Evolutionary conservation across 139 green algal genomes (phyloP).

Genomic region (Tetraselmis chui): DNA sequence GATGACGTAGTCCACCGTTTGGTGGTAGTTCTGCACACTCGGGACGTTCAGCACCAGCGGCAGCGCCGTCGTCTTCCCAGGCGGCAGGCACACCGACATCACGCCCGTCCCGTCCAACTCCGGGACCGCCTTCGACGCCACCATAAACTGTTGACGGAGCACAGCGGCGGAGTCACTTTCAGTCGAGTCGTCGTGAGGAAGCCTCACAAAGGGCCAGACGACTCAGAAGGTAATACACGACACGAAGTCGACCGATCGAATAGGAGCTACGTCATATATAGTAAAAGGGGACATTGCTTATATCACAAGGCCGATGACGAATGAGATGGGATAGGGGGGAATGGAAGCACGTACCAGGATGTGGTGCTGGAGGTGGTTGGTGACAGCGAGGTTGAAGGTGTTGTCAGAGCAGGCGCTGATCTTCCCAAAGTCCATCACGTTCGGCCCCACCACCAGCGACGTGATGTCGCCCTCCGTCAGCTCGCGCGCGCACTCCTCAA

Average conservation of each 20-base stretch:
- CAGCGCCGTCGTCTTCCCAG: constrained; percentile 37
- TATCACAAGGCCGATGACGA: too few species aligned
- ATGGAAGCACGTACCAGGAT: constrained; percentile 54
- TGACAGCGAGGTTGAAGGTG: constrained; percentile 41
- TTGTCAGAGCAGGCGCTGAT: constrained; percentile 22
- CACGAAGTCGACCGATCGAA: too few species aligned
- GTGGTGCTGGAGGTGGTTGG: constrained; percentile 41
- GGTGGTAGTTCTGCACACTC: constrained; percentile 23
- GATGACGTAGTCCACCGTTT: constrained; percentile 55
- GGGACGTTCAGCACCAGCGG: constrained; percentile 34
- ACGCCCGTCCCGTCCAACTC: not conserved
- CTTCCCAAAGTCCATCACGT: constrained; percentile 21
- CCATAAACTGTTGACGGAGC: not conserved
- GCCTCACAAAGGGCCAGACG: too few species aligned
- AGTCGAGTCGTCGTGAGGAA: too few species aligned
- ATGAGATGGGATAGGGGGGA: too few species aligned
- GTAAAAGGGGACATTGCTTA: too few species aligned
- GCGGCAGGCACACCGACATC: constrained; percentile 14
- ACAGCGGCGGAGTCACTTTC: too few species aligned
- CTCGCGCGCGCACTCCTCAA: not conserved
- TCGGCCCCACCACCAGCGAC: constrained; percentile 14
- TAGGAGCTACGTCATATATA: too few species aligned
- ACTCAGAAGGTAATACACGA: too few species aligned
- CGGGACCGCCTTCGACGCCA: not conserved
- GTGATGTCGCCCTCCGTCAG: constrained; percentile 11